Base-by-base conservation (phyloP, 2,329 filamentous ascomycete species). In the Corinectria fuckeliana region DNA sequence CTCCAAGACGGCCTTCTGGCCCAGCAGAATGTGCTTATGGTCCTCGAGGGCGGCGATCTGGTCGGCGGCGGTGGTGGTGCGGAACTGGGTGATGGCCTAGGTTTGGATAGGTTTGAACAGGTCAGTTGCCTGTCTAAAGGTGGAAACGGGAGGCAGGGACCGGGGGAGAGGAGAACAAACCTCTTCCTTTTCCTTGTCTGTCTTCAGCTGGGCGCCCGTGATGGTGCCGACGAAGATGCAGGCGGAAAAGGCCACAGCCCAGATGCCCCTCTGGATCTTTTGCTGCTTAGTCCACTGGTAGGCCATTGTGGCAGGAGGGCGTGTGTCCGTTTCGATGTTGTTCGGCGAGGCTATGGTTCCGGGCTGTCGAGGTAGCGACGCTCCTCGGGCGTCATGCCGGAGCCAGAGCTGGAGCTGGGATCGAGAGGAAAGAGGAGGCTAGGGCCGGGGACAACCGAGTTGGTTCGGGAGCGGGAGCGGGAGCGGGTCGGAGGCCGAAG, bases 131-230 rank as follows among this genome's bases (percentile, higher is more conserved):
- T 18, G 50, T n/a, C 10, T 23, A 7, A 26, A 21, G 4, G 9
- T 30, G 14, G n/a, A 38, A 18, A 42, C 18, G 14, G 16, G 13
- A 25, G 25, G 23, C 16, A 26, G 18, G 20, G 21, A 26, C 23
- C 18, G n/a, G 16, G n/a, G 36, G 36, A 4, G 20, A 28, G 36
- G 45, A 8, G 6, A 13, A 61, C 69, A 36, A 58, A 82, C 81
- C 67, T 80, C 71, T 61, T 75, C 72, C 65, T 77, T 81, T 62
- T 84, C 80, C 58, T 77, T 74, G 59, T 82, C 78, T 47, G 77
- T 76, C 72, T 83, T 83, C 44, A 84, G 68, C 44, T 79, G 78
- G 6, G 81, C 82, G 50, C 82, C 82, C 56, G 82, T 82, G 45
- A 81, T 74, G 42, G 78, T 71, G 58, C 81, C 81, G 28, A 81